Evolutionary conservation across 1,139 yeast species (phyloP), one percentile per base, ranked within the genome.

Genomic region (Lodderomyces pseudojiufengensis): DNA sequence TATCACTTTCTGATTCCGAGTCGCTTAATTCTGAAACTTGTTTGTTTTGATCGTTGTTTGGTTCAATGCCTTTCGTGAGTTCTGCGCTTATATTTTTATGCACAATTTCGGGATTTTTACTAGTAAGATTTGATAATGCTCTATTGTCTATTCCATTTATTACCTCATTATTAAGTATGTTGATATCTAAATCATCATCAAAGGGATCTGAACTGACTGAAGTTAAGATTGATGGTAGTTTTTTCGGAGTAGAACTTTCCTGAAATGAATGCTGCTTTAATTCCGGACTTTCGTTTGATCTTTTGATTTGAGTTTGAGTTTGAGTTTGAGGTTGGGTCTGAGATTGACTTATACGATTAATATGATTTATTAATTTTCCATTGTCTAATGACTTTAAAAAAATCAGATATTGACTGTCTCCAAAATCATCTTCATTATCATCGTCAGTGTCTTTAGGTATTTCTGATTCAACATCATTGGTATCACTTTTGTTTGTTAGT

Each of bases 181-280:
- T 22, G 4, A 32, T 54, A 49, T 64, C 70, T 31, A 69, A 53
- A 2, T 64, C 63, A 45, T 69, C 75, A 45, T 69, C 63, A 45
- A 69, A 65, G 0, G 71, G 70, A 37, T 65, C 71, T 2, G 62
- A 47, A 29, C 56, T 55, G n/a, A 62, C 69, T 4, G 57, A 42
- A 27, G 54, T 52, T 16, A 43, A 36, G 9, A 50, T 34, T 9
- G 48, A 45, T 9, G 42, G 34, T 14, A 23, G 6, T 13, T 37
- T 43, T 29, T 40, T 46, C 11, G 45, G 49, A 5, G 44, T 42
- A 1, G 48, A 42, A n/a, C 21, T 35, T 3, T 38, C 42, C 25
- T 36, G 42, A 31, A 44, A 42, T 11, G 39, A 35, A 10, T 22
- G 36, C 9, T 40, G 31, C 11, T 27, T 33, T 5, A 18, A 34